Base-by-base conservation (phyloP, 805 yeast species). In the Saccharomycopsis sp. region DNA sequence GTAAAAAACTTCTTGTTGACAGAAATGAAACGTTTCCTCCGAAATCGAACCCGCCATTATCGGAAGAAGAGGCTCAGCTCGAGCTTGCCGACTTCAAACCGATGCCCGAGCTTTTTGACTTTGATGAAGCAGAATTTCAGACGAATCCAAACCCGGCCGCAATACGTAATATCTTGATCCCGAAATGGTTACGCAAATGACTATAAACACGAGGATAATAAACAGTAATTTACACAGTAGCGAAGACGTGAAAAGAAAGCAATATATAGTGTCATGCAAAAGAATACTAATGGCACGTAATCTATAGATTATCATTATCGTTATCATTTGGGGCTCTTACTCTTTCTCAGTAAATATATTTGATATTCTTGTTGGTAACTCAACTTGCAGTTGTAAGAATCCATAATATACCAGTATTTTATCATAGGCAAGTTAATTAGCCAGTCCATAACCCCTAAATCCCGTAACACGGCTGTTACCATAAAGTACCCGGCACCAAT, bases 381-480 rank as follows among this genome's bases (percentile, higher is more conserved):
- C 51, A 56, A 5, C 3, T 47, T 42, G 23, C 61, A 55, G 61
- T 73, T 75, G 67, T 75, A 79, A 1, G 87, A 76, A 68, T 87
- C 94, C 66, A 85, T 86, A 54, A 86, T 67, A 67, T 76, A 75
- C 57, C 84, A 77, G 49, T 65, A 67, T 51, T 78, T 74, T 8
- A 81, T 76, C 3, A 88, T 67, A n/a, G 74, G 77, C 81, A 86
- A 80, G 42, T 71, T 70, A 34, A 91, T 73, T 3, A 86, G 70
- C 85, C 87, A 82, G 59, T 82, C 83, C 3, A 87, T 74, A 0
- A 90, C 57, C 0, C 96, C 96, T 17, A 81, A 64, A 57, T 84
- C 88, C 62, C 97, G 77, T 3, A 81, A 71, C 3, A 85, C 59
- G 0, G 82, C 73, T 2, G 81, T 78, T 1, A 77, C 68, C 2